phyloP scores from a whole-genome alignment of 306 rosid species.

The Medicago lupulina region DNA sequence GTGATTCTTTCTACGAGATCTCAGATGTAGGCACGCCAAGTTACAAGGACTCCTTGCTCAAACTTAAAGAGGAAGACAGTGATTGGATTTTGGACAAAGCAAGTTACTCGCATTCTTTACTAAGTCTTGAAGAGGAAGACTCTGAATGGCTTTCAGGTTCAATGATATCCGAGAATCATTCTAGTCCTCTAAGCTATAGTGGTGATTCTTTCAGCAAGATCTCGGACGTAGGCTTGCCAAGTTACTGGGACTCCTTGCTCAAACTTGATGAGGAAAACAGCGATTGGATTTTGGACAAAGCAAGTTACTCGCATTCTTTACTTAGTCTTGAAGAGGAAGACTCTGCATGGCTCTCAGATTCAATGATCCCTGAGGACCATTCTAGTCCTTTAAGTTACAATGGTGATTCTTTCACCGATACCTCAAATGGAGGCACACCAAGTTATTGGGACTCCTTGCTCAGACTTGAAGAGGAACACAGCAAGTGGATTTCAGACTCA shows the following conservation, averaged over 20 bases:
- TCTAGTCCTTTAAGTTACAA: constrained; percentile 42
- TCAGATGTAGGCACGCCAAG: constrained; percentile 29
- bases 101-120: constrained; percentile 38
- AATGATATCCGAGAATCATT: constrained; percentile 17
- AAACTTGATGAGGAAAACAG: constrained; percentile 47
- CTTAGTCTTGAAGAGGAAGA: constrained; percentile 54
- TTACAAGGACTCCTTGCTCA: constrained; percentile 48
- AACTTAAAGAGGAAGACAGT: constrained; percentile 50
- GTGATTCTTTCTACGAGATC: constrained; percentile 30
- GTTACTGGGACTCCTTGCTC: constrained; percentile 47
- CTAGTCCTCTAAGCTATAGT: constrained; percentile 40
- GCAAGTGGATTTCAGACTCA: constrained; percentile 36
- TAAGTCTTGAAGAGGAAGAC: constrained; percentile 54
- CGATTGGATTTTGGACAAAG: constrained; percentile 42
- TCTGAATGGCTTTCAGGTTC: constrained; percentile 48
- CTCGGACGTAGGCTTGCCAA: constrained; percentile 33
- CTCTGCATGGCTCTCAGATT: constrained; percentile 47
- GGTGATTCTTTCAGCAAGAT: constrained; percentile 33
- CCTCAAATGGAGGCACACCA: constrained; percentile 33
- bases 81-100: constrained; percentile 42
- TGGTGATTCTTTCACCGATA: constrained; percentile 33
- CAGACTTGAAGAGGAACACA: constrained; percentile 47
- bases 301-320: constrained; percentile 38
- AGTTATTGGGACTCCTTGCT: constrained; percentile 48
- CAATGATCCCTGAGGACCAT: constrained; percentile 18